These are phyloP conservation scores for Leucocoprinus birnbaumii DNA, from an alignment of 768 basidiomycete species.

Conservation along the genomic window DNA sequence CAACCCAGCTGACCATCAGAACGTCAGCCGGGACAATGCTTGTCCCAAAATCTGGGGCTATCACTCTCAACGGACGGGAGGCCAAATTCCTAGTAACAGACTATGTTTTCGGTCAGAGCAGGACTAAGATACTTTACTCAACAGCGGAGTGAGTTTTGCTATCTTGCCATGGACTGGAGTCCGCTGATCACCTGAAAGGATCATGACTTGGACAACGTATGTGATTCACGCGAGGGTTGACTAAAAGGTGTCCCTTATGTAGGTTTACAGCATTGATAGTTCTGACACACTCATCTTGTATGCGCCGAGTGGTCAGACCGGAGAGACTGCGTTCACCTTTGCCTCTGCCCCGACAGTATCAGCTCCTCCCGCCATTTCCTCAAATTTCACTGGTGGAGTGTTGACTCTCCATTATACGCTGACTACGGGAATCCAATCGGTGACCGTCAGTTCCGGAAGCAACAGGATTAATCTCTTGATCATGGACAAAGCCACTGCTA, in stretches of 20 bases:
- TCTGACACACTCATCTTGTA: slow-evolving; percentile 64
- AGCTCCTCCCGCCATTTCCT: slow-evolving; percentile 25
- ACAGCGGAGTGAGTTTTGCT: slow-evolving; percentile 62
- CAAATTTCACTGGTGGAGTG: slow-evolving; percentile 31
- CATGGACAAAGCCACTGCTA: slow-evolving; percentile 62
- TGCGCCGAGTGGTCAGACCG: slow-evolving; percentile 49
- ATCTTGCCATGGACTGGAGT: background rate
- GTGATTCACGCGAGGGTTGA: slow-evolving; percentile 9
- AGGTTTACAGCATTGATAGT: slow-evolving; percentile 58
- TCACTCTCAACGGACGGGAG: slow-evolving; percentile 66
- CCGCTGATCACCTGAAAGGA: slow-evolving; percentile 23
- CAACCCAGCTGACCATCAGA: slow-evolving; percentile 38
- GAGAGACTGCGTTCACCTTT: slow-evolving; percentile 40
- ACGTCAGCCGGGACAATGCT: slow-evolving; percentile 37
- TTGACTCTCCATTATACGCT: slow-evolving; percentile 42
- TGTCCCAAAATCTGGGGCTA: slow-evolving; percentile 40
- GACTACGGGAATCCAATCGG: slow-evolving; percentile 29
- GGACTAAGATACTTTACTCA: slow-evolving; percentile 58
- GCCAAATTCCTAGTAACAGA: slow-evolving; percentile 73
- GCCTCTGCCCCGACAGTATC: slow-evolving; percentile 23
- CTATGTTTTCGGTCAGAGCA: slow-evolving; percentile 61
- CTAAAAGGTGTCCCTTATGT: slow-evolving; percentile 42
- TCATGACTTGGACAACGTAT: slow-evolving; percentile 55
- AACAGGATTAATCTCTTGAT: slow-evolving; percentile 47
- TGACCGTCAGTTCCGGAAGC: slow-evolving; percentile 26